Evolutionary conservation across 2,329 filamentous ascomycete species (phyloP), one percentile per base, ranked within the genome.

Genomic region (Epichloe baconii): DNA sequence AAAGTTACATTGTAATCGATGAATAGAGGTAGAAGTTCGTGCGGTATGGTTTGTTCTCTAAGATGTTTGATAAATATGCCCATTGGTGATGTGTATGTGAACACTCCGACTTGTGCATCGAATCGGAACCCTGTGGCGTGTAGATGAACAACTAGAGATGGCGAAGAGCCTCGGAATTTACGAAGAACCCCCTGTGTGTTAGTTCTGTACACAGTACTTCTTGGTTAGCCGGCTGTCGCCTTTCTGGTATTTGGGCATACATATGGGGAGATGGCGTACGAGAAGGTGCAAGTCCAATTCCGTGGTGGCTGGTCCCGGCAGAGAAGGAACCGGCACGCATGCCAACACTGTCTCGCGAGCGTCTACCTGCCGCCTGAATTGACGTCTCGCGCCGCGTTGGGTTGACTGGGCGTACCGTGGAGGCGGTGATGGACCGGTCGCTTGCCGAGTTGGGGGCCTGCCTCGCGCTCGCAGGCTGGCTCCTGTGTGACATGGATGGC

Each of bases 71-170:
- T 73, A 58, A 84, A 77, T 17, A 87, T 69, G 59, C 78, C 82
- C 90, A 97, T 96, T 23, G 93, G 89, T 19, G 89, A 95, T 61
- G 88, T 87, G 68, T 97, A 97, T 5, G 80, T 78, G 60, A 95
- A 96, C 63, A 86, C 91, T 62, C 90, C 87, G 66, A 95, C 89
- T 67, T 96, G 91, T 60, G 89, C 82, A 59, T 97, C 91, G 69
- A 98, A 95, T 52, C 86, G 82, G 64, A 95, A 97, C 68, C 95
- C 85, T 4, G 79, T 88, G 10, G 82, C 77, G 63, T 96, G 83
- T 35, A 98, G 73, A 65, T 96, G 90, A 23, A 98, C 74, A 48
- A 91, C 81, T 23, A 98, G 73, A 4, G 91, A 97, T 0, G 93
- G 90, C 8, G 83, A 80, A 48, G 76, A 76, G 74, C 88, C 61